These are phyloP conservation scores for Pyropia haitanensis DNA, from an alignment of 23 red algal genomes.

Conservation along the genomic window DNA sequence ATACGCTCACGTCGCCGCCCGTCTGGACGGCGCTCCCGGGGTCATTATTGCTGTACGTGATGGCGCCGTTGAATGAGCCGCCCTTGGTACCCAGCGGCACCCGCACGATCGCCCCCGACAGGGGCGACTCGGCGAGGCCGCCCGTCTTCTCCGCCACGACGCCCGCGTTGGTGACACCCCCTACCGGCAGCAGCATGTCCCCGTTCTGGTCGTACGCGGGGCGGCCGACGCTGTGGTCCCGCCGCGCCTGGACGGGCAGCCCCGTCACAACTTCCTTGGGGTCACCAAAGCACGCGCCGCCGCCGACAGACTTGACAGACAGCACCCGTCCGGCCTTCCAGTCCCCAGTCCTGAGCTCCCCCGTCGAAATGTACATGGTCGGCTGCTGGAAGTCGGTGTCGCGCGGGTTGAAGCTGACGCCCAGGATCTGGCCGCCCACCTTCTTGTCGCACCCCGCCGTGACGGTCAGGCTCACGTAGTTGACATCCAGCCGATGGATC, in stretches of 20 bases:
- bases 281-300: too few relatives aligned
- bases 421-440: too few relatives aligned
- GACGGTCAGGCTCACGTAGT: too few relatives aligned
- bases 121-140: slow-evolving; percentile 29
- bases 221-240: slow-evolving; percentile 40
- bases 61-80: slow-evolving; percentile 31
- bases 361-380: too few relatives aligned
- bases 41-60: slow-evolving; percentile 25
- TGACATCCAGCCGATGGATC: too few relatives aligned
- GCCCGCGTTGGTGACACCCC: slow-evolving; percentile 52
- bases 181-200: slow-evolving; percentile 23
- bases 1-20: slow-evolving; percentile 40
- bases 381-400: too few relatives aligned
- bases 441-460: too few relatives aligned
- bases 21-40: slow-evolving; percentile 17
- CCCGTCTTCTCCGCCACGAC: slow-evolving; percentile 27
- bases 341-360: too few relatives aligned
- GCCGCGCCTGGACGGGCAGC: slow-evolving; percentile 33
- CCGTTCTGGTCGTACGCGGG: slow-evolving; percentile 32
- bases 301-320: too few relatives aligned
- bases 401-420: too few relatives aligned
- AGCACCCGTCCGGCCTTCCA: too few relatives aligned
- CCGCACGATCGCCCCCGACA: slow-evolving; percentile 33
- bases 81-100: not conserved
- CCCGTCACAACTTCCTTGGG: slow-evolving; percentile 17